A percentile compares a stretch with the other conserved stretches of the same genome.
These are phyloP conservation scores for Stagonosporopsis vannaccii DNA, from an alignment of 2,329 filamentous ascomycete species.

Conservation along the genomic window DNA sequence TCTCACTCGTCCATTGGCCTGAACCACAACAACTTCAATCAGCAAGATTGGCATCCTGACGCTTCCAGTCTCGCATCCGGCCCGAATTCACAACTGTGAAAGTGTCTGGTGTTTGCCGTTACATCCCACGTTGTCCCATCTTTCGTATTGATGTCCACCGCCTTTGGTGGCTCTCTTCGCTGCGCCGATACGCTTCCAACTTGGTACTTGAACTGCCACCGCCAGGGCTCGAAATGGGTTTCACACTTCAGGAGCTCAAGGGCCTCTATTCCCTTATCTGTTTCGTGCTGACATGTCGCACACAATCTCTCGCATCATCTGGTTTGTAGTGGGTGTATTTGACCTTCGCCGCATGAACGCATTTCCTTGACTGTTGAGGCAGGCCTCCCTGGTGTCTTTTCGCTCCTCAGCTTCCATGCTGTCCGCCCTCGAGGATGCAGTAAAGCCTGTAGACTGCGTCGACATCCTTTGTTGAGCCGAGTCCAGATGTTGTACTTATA, in stretches of 20 bases:
- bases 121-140: neutral
- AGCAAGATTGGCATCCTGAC: neutral
- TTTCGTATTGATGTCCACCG: neutral
- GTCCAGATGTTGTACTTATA: slow-evolving; percentile 22
- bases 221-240: slow-evolving; percentile 9
- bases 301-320: slow-evolving; percentile 19
- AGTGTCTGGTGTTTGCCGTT: neutral
- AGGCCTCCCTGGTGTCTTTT: neutral
- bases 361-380: neutral
- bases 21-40: neutral
- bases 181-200: neutral
- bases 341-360: slow-evolving; percentile 14
- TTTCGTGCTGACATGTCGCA: slow-evolving; percentile 13
- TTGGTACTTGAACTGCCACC: slow-evolving; percentile 18
- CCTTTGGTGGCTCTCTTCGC: neutral
- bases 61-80: slow-evolving; percentile 19
- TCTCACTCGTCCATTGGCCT: neutral
- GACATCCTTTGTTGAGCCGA: slow-evolving; percentile 14
- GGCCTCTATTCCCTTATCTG: slow-evolving; percentile 3
- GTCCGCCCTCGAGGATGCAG: slow-evolving; percentile 1
- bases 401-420: neutral
- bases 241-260: neutral
- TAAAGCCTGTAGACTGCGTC: neutral
- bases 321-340: slow-evolving; percentile 21
- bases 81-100: neutral